phyloP scores from a whole-genome alignment of 2,329 filamentous ascomycete species.

The Xylaria sp. region DNA sequence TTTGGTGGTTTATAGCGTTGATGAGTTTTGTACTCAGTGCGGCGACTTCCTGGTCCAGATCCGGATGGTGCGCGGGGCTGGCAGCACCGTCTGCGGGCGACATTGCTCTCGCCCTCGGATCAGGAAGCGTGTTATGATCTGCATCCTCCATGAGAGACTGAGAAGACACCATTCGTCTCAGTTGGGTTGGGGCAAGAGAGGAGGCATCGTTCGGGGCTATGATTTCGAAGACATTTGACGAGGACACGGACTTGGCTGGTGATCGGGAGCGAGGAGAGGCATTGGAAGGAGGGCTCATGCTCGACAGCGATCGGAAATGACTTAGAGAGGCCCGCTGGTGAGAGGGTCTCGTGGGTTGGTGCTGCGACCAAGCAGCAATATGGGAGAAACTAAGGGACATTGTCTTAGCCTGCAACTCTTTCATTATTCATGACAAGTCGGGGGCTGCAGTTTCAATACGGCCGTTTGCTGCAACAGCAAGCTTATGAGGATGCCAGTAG shows the following conservation, averaged over 20 bases:
- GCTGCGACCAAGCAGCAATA: conserved; percentile 64
- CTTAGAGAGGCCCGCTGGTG: conserved; percentile 54
- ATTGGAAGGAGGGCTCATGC: conserved; percentile 57
- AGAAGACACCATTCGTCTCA: conserved; percentile 51
- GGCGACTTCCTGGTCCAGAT: conserved; percentile 79
- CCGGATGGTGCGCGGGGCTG: conserved; percentile 60
- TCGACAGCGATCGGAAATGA: conserved; percentile 65
- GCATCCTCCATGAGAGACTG: conserved; percentile 62
- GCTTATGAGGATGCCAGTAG: conserved; percentile 29
- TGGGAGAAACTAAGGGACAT: conserved; percentile 60
- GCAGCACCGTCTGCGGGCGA: conserved; percentile 56
- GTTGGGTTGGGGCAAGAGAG: conserved; percentile 48
- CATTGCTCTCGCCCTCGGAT: conserved; percentile 66
- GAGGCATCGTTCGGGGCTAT: conserved; percentile 44
- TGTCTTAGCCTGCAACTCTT: conserved; percentile 37
- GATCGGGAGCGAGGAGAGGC: conserved; percentile 53
- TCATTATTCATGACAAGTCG: not conserved
- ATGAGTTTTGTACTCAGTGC: conserved; percentile 94
- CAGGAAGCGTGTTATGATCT: conserved; percentile 75
- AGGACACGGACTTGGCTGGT: conserved; percentile 48
- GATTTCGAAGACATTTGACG: conserved; percentile 45
- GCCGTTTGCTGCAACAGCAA: conserved; percentile 21
- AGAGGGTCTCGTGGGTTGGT: conserved; percentile 50
- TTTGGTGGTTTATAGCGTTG: conserved; percentile 97
- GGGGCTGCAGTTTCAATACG: conserved; percentile 23